A percentile compares a stretch with the other conserved stretches of the same genome.
These are phyloP conservation scores for Heteromeles arbutifolia DNA, from an alignment of 306 rosid species.

Conservation along the genomic window DNA sequence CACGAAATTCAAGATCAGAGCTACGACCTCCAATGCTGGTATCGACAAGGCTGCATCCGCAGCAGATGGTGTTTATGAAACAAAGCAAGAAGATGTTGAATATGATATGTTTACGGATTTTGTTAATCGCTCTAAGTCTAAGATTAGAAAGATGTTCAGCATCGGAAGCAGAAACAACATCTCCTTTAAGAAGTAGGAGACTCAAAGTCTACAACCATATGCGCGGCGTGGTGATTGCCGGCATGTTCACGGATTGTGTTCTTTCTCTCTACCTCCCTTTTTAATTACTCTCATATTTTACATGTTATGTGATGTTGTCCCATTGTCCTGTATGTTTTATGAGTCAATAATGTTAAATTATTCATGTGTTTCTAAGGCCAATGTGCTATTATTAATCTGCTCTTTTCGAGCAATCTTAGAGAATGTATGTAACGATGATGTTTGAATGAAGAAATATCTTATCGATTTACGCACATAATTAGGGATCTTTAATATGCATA, in stretches of 20 bases:
- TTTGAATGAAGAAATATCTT: neutral
- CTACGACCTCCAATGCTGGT: constrained; percentile 17
- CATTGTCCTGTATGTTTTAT: too few species aligned
- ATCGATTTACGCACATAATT: neutral
- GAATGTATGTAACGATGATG: neutral
- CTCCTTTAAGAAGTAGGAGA: constrained; percentile 18
- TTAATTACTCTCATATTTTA: neutral
- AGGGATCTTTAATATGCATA: neutral
- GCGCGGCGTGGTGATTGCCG: neutral
- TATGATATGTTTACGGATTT: constrained; percentile 12
- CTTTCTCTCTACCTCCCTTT: neutral
- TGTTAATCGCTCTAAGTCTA: constrained; percentile 16
- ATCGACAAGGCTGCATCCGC: neutral
- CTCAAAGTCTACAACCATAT: neutral
- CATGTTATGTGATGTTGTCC: neutral
- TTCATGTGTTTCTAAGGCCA: neutral
- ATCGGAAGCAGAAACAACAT: constrained; percentile 15
- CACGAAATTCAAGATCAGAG: constrained; percentile 9
- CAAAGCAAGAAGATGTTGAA: constrained; percentile 7
- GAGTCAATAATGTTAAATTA: neutral
- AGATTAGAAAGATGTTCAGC: constrained; percentile 20
- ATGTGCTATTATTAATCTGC: neutral
- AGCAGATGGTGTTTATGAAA: neutral
- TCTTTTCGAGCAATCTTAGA: neutral
- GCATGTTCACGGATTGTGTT: neutral